phyloP scores from a whole-genome alignment of 169 alveolate species.

The Ichthyophthirius multifiliis region DNA sequence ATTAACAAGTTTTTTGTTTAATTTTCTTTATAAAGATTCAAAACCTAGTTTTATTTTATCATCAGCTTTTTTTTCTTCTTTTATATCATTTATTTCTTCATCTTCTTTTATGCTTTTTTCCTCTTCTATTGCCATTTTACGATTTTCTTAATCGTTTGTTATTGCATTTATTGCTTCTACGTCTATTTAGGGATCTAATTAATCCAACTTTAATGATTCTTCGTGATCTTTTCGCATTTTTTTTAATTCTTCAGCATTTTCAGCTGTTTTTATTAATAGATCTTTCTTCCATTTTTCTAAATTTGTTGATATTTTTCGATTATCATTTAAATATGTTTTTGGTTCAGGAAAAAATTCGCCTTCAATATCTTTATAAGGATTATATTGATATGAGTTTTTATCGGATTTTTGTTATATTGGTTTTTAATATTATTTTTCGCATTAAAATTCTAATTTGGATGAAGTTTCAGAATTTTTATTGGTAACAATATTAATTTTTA shows the following conservation, averaged over 20 bases:
- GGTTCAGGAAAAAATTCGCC: too few relatives aligned
- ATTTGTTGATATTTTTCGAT: too few relatives aligned
- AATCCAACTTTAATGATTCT: not conserved
- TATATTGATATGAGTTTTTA: too few relatives aligned
- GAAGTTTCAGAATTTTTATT: too few relatives aligned
- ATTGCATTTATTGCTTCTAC: not conserved
- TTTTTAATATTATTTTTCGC: too few relatives aligned
- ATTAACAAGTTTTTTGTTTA: not conserved
- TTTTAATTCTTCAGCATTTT: not conserved
- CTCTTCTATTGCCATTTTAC: not conserved
- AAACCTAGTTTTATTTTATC: not conserved
- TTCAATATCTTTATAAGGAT: too few relatives aligned
- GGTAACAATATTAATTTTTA: too few relatives aligned
- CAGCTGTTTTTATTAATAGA: not conserved
- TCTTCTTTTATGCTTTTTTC: not conserved
- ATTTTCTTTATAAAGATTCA: not conserved
- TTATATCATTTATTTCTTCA: not conserved
- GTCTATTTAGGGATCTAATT: not conserved
- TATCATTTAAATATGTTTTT: too few relatives aligned
- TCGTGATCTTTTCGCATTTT: constrained; percentile 7
- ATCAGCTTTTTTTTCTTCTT: not conserved
- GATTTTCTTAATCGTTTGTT: not conserved
- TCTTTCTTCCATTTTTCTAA: constrained; percentile 3
- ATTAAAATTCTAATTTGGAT: too few relatives aligned
- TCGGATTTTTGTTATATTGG: too few relatives aligned